Conservation (phyloP, 2,329 filamentous ascomycete species). For the Aspergillus sp. region DNA sequence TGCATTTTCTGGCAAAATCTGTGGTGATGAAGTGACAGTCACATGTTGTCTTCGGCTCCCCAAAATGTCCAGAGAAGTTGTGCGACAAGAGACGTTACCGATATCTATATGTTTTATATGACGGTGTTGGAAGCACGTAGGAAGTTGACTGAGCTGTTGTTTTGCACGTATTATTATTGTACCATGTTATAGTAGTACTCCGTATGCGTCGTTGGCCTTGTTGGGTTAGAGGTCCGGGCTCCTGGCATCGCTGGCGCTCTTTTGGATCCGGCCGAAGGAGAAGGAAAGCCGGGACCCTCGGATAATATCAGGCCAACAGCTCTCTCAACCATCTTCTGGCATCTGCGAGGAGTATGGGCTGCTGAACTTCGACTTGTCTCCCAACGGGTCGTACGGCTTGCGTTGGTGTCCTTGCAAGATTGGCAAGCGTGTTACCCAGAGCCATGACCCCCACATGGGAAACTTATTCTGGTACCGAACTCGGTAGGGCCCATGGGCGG, state of each 20-base stretch:
- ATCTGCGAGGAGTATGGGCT: not conserved
- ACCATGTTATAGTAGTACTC: not conserved
- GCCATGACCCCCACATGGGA: conserved; percentile 7
- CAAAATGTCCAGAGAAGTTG: not conserved
- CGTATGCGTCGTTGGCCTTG: not conserved
- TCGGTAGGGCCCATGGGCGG: not conserved
- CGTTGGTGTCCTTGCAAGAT: not conserved
- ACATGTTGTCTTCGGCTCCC: not conserved
- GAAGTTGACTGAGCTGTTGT: no score
- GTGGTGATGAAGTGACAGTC: not conserved
- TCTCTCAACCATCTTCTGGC: not conserved
- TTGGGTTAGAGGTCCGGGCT: not conserved
- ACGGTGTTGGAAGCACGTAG: not conserved
- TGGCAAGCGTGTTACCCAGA: conserved; percentile 4
- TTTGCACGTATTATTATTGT: not conserved
- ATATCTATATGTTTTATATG: not conserved
- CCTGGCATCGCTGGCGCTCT: not conserved
- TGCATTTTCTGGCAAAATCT: not conserved
- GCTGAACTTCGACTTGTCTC: not conserved
- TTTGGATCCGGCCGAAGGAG: conserved; percentile 3
- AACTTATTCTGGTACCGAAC: not conserved
- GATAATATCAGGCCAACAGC: not conserved
- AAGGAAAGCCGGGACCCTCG: not conserved
- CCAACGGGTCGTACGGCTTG: conserved; percentile 3
- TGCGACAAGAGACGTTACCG: not conserved